A percentile compares a stretch with the other conserved stretches of the same genome.
Conservation (phyloP, 192 early-diverging fungal species). For the Podila minutissima region DNA sequence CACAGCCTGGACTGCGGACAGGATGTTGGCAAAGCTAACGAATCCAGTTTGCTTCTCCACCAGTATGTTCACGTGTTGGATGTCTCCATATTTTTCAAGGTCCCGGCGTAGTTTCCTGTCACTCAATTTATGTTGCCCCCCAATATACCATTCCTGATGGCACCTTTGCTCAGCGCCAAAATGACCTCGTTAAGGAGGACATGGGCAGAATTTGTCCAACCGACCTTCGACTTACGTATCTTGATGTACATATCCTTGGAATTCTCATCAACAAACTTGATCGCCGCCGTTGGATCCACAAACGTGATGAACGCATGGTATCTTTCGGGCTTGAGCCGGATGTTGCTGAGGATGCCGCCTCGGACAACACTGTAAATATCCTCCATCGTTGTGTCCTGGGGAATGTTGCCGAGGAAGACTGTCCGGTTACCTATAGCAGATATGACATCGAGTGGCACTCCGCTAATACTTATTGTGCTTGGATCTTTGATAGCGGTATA, state of each 20-base stretch:
- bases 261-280: conserved; percentile 43
- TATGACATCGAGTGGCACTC: background rate
- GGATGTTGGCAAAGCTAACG: conserved; percentile 82
- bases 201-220: conserved; percentile 59
- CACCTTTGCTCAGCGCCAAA: conserved; percentile 66
- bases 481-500: background rate
- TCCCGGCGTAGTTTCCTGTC: conserved; percentile 72
- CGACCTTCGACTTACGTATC: conserved; percentile 54
- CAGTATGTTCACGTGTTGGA: conserved; percentile 82
- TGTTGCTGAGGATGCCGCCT: conserved; percentile 69
- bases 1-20: conserved; percentile 74
- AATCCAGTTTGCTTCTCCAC: conserved; percentile 82
- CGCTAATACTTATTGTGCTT: too few relatives aligned
- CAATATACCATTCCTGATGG: conserved; percentile 84
- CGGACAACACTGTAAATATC: conserved; percentile 87
- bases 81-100: conserved; percentile 81
- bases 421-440: conserved; percentile 62
- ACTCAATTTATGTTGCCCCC: conserved; percentile 32
- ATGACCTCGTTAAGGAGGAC: conserved; percentile 73
- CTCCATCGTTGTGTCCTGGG: conserved; percentile 74
- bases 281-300: conserved; percentile 70
- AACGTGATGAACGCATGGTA: conserved; percentile 79
- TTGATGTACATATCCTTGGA: conserved; percentile 25
- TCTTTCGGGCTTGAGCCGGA: conserved; percentile 77
- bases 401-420: conserved; percentile 81